Percentiles rank a stretch among this genome's conserved stretches.
These are phyloP conservation scores for Diaporthe destruens DNA, from an alignment of 2,329 filamentous ascomycete species.

Conservation along the genomic window DNA sequence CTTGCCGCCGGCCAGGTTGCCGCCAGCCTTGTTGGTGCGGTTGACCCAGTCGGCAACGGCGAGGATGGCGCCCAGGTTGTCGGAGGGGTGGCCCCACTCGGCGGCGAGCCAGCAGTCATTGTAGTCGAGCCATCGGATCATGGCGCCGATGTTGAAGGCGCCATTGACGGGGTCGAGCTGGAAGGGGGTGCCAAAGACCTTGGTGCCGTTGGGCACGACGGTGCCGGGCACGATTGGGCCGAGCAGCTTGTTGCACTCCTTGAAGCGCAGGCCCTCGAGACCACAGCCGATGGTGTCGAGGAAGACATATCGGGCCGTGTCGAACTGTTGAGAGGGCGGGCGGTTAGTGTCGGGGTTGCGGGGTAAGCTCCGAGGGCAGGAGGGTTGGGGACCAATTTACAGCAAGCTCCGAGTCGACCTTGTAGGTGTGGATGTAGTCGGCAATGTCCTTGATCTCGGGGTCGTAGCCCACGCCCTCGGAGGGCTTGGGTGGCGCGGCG, in stretches of 20 bases:
- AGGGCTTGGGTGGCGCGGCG: constrained; percentile 59
- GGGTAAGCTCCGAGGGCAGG: constrained; percentile 3
- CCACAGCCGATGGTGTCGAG: constrained; percentile 97
- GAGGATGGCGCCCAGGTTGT: constrained; percentile 97
- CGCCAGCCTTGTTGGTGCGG: constrained; percentile 81
- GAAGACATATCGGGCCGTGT: constrained; percentile 96
- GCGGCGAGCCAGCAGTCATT: constrained; percentile 99
- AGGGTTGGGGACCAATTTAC: constrained; percentile 61
- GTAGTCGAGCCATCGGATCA: constrained; percentile 99
- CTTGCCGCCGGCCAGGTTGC: constrained; percentile 88
- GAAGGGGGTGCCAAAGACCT: constrained; percentile 91
- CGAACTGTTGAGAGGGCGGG: constrained; percentile 72
- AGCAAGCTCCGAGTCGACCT: constrained; percentile 91
- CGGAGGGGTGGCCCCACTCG: constrained; percentile 98
- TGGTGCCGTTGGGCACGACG: constrained; percentile 89
- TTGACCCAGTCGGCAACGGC: constrained; percentile 98
- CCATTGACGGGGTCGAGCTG: constrained; percentile 95
- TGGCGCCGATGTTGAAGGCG: constrained; percentile 98
- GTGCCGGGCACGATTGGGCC: constrained; percentile 93
- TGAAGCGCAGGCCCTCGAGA: constrained; percentile 93
- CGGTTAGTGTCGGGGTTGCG: constrained; percentile 44
- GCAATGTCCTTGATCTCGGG: constrained; percentile 96
- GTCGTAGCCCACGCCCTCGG: constrained; percentile 77
- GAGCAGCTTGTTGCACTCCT: constrained; percentile 94
- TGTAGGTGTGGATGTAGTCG: constrained; percentile 91